phyloP scores from a whole-genome alignment of 345 rosid species.

The Acer yangbiense region DNA sequence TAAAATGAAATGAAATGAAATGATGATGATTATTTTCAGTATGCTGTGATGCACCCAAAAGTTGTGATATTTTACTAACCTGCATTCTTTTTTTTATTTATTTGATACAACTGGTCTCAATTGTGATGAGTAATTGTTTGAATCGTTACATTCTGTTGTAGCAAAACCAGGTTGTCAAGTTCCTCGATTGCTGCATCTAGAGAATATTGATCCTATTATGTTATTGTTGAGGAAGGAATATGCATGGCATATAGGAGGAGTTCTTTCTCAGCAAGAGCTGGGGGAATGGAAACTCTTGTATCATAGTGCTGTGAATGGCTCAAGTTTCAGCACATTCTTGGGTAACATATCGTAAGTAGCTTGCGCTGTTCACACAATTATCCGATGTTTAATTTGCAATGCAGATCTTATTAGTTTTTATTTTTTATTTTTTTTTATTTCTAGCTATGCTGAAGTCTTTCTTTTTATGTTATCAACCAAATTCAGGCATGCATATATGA shows the following conservation, averaged over 20 bases:
- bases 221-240: constrained; percentile 65
- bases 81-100: background rate
- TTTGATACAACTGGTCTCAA: background rate
- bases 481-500: background rate
- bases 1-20: background rate
- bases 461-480: background rate
- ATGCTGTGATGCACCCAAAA: background rate
- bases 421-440: background rate
- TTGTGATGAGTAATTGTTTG: background rate
- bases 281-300: constrained; percentile 86
- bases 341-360: constrained; percentile 67
- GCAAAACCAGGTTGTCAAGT: constrained; percentile 67
- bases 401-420: background rate
- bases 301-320: constrained; percentile 76
- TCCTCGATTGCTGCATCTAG: constrained; percentile 55
- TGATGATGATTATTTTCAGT: background rate
- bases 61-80: background rate
- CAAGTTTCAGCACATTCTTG: constrained; percentile 85
- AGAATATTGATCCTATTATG: constrained; percentile 46
- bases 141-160: constrained; percentile 24
- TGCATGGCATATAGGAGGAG: constrained; percentile 97
- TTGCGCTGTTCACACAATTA: constrained; percentile 10
- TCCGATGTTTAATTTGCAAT: background rate
- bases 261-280: constrained; percentile 71
- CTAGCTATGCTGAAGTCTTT: background rate